phyloP scores from a whole-genome alignment of 331 rosid genomes.

The Rosa hybrid region DNA sequence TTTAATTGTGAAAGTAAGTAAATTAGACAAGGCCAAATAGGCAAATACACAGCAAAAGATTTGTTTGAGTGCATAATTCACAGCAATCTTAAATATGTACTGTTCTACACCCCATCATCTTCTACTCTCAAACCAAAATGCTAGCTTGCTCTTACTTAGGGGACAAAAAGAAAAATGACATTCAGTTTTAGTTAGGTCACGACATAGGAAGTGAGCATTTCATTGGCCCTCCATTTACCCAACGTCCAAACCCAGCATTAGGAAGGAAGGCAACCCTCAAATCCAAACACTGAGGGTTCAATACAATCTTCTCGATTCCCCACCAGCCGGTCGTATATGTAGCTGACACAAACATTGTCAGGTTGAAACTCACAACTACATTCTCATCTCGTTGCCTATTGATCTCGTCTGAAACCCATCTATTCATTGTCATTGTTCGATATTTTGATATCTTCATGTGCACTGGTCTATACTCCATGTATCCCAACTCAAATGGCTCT shows the following conservation, averaged over 20 bases:
- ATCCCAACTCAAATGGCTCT: neutral
- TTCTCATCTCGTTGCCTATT: neutral
- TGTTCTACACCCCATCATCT: neutral
- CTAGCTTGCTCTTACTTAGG: neutral
- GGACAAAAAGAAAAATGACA: neutral
- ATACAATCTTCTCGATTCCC: neutral
- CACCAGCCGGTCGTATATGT: neutral
- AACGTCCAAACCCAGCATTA: slow-evolving; percentile 2
- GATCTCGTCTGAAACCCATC: neutral
- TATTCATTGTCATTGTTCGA: neutral
- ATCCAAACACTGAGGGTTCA: slow-evolving; percentile 11
- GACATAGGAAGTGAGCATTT: neutral
- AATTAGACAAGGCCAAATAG: too few species aligned
- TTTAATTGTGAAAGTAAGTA: too few species aligned
- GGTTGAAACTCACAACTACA: neutral
- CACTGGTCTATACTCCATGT: neutral
- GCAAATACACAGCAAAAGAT: too few species aligned
- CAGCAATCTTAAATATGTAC: neutral
- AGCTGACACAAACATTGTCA: neutral
- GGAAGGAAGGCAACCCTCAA: slow-evolving; percentile 13
- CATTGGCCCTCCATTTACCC: slow-evolving; percentile 2
- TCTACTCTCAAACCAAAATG: neutral
- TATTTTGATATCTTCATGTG: neutral
- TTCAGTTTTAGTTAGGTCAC: neutral
- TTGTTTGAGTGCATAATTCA: too few species aligned